phyloP scores from a whole-genome alignment of 1,284 basidiomycete genomes.

The Rhodotorula sp. region DNA sequence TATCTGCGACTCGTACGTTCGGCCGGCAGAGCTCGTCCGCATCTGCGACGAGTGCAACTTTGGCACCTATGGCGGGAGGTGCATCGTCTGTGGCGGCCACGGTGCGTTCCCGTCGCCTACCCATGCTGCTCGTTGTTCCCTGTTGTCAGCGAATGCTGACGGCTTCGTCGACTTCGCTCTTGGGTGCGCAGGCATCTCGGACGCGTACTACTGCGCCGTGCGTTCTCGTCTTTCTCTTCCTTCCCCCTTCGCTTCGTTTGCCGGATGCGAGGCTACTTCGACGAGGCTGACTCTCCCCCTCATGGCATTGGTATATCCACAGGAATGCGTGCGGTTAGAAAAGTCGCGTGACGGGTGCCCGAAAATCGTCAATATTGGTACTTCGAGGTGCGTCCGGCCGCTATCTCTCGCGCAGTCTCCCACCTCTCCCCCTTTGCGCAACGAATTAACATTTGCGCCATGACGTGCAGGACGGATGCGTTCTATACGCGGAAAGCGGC shows the following conservation, averaged over 20 bases:
- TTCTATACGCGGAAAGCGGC: constrained; percentile 71
- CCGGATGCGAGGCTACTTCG: no score
- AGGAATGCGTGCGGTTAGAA: constrained; percentile 82
- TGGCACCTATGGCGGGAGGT: constrained; percentile 92
- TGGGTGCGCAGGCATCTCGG: constrained; percentile 73
- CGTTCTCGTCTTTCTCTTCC: not conserved
- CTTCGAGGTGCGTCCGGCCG: constrained; percentile 47
- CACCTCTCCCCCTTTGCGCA: no score
- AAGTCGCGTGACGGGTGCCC: constrained; percentile 98
- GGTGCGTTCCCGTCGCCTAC: constrained; percentile 60
- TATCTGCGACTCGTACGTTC: constrained; percentile 98
- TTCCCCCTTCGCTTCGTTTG: no score
- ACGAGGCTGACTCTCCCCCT: not conserved
- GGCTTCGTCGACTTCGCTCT: no score
- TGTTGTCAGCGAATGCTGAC: not conserved
- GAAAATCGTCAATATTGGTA: constrained; percentile 95
- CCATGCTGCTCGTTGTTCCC: not conserved
- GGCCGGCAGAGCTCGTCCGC: constrained; percentile 94
- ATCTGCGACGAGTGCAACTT: constrained; percentile 99
- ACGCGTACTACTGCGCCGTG: constrained; percentile 95
- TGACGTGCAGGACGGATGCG: constrained; percentile 71
- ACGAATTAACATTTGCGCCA: no score
- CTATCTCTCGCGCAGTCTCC: not conserved
- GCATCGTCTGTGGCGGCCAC: constrained; percentile 93
- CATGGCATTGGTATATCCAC: not conserved